These are phyloP conservation scores for Botryotinia calthae DNA, from an alignment of 2,329 filamentous ascomycete genomes.

Conservation along the genomic window DNA sequence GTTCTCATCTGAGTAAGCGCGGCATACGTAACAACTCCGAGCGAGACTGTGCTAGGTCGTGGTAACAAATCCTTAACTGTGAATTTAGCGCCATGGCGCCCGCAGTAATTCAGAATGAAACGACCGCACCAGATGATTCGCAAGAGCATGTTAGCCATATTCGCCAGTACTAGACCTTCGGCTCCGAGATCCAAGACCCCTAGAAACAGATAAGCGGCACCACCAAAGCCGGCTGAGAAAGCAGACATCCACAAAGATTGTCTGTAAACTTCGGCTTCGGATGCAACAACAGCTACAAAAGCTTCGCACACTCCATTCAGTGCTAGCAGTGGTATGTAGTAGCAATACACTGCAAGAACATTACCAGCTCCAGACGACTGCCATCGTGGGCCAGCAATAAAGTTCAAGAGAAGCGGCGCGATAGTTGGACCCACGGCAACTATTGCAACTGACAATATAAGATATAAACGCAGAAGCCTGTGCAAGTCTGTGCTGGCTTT, in stretches of 20 bases:
- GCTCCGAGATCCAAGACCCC: constrained; percentile 69
- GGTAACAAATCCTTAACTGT: constrained; percentile 46
- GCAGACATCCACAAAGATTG: constrained; percentile 83
- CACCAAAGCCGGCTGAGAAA: constrained; percentile 75
- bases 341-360: constrained; percentile 79
- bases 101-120: constrained; percentile 70
- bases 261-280: constrained; percentile 66
- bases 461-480: constrained; percentile 69
- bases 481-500: constrained; percentile 54
- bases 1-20: constrained; percentile 40
- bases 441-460: constrained; percentile 67
- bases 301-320: constrained; percentile 90
- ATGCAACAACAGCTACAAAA: constrained; percentile 86
- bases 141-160: constrained; percentile 84
- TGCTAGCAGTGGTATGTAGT: constrained; percentile 89
- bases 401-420: constrained; percentile 67
- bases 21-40: constrained; percentile 46
- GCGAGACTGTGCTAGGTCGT: constrained; percentile 43
- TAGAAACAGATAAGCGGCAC: constrained; percentile 72
- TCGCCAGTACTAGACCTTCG: constrained; percentile 78
- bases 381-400: constrained; percentile 80
- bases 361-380: constrained; percentile 66
- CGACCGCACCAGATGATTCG: constrained; percentile 75
- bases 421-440: constrained; percentile 71
- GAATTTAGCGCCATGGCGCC: constrained; percentile 44